Evolutionary conservation across 345 rosid species (phyloP).

Genomic region (Camelina neglecta): DNA sequence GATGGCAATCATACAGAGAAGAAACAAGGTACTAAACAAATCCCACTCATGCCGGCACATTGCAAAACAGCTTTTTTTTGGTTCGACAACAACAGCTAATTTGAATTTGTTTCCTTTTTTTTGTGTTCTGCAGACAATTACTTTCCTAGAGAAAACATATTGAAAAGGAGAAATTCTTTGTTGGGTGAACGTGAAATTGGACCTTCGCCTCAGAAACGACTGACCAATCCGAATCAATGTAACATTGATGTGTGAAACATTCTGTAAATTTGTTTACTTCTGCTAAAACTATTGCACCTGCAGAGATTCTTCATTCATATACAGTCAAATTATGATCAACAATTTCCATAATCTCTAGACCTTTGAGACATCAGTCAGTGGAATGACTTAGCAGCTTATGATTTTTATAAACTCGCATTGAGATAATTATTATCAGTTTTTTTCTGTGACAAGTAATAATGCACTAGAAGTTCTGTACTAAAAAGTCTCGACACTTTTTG

Average conservation of each 20-base stretch:
- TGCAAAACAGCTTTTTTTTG: background rate
- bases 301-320: slow-evolving; percentile 32
- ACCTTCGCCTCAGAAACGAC: slow-evolving; percentile 34
- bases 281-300: slow-evolving; percentile 19
- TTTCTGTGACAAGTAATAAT: slow-evolving; percentile 14
- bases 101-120: background rate
- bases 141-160: slow-evolving; percentile 32
- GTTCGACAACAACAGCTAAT: background rate
- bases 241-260: slow-evolving; percentile 39
- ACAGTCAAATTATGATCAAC: slow-evolving; percentile 21
- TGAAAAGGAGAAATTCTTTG: slow-evolving; percentile 42
- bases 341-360: slow-evolving; percentile 5
- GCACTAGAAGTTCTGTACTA: slow-evolving; percentile 20
- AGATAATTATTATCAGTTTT: slow-evolving; percentile 13
- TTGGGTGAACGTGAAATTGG: slow-evolving; percentile 42
- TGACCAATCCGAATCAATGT: slow-evolving; percentile 36
- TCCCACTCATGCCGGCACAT: background rate
- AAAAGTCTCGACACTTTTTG: background rate
- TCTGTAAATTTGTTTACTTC: slow-evolving; percentile 36
- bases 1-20: slow-evolving; percentile 36
- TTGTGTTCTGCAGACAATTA: slow-evolving; percentile 23
- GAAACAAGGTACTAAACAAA: slow-evolving; percentile 41
- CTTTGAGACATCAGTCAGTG: slow-evolving; percentile 20
- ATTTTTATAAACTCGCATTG: slow-evolving; percentile 22
- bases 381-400: slow-evolving; percentile 16